phyloP scores from a whole-genome alignment of 2,329 filamentous ascomycete species.

The Monosporascus sp. region DNA sequence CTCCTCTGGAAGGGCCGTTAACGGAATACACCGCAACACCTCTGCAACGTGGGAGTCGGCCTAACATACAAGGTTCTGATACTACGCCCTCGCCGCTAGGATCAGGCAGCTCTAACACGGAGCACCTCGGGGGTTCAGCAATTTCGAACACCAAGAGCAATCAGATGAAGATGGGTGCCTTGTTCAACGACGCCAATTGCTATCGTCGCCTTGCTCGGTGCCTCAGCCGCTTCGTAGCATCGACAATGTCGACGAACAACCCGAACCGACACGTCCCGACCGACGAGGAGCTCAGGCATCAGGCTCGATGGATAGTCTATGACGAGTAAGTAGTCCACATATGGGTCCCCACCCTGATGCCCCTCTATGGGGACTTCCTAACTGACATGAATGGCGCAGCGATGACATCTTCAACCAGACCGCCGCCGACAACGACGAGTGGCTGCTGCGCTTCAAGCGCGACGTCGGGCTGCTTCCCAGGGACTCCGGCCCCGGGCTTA shows the following conservation, averaged over 20 bases:
- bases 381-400: constrained; percentile 25
- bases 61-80: background rate
- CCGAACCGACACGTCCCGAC: constrained; percentile 54
- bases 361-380: background rate
- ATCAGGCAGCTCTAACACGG: constrained; percentile 6
- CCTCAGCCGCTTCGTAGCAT: constrained; percentile 46
- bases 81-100: background rate
- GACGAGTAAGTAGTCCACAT: constrained; percentile 45
- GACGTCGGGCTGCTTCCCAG: constrained; percentile 46
- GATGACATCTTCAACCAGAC: constrained; percentile 63
- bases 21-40: constrained; percentile 1
- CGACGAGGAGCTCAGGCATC: constrained; percentile 59
- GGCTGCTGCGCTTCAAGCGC: constrained; percentile 59
- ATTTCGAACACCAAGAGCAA: constrained; percentile 1
- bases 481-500: constrained; percentile 46
- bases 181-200: constrained; percentile 56
- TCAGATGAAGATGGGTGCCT: constrained; percentile 27
- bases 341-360: too few relatives aligned
- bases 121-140: background rate
- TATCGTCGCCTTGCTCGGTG: constrained; percentile 52
- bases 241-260: constrained; percentile 55
- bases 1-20: constrained; percentile 17
- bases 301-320: constrained; percentile 59
- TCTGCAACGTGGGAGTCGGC: background rate
- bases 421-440: constrained; percentile 58